phyloP scores from a whole-genome alignment of 2,329 filamentous ascomycete species.

The Claviceps citrina region DNA sequence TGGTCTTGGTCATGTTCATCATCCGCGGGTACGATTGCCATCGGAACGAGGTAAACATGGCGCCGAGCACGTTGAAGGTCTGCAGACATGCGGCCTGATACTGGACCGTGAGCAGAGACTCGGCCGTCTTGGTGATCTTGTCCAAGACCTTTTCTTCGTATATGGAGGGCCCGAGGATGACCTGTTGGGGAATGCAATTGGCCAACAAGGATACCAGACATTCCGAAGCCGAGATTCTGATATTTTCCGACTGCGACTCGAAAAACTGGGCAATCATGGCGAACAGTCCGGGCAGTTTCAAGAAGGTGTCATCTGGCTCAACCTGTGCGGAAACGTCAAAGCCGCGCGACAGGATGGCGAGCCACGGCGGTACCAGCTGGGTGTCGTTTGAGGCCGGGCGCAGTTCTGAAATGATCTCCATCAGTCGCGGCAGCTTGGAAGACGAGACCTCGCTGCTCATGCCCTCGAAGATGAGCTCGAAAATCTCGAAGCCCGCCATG shows the following conservation, averaged over 20 bases:
- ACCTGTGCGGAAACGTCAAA: conserved; percentile 89
- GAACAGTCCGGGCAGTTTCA: conserved; percentile 77
- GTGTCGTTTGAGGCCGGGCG: conserved; percentile 87
- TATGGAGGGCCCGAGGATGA: conserved; percentile 75
- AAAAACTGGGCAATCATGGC: conserved; percentile 66
- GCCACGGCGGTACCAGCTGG: conserved; percentile 88
- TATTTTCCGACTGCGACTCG: conserved; percentile 77
- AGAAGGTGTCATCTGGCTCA: conserved; percentile 78
- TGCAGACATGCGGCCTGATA: conserved; percentile 93
- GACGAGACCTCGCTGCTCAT: conserved; percentile 81
- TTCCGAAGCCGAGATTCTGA: conserved; percentile 85
- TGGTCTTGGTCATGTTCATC: conserved; percentile 54
- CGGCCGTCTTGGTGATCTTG: conserved; percentile 59
- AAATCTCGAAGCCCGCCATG: conserved; percentile 91
- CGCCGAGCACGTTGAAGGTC: conserved; percentile 74
- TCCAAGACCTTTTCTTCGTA: conserved; percentile 84
- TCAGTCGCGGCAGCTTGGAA: conserved; percentile 71
- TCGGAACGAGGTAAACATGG: conserved; percentile 72
- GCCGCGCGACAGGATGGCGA: conserved; percentile 83
- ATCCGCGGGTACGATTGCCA: conserved; percentile 76
- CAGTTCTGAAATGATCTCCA: conserved; percentile 84
- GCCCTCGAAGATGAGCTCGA: conserved; percentile 88
- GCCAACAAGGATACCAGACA: conserved; percentile 85
- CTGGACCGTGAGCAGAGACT: conserved; percentile 68
- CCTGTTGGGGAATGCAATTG: conserved; percentile 72